phyloP scores from a whole-genome alignment of 2,329 filamentous ascomycete species.

The Colletotrichum plurivorum region DNA sequence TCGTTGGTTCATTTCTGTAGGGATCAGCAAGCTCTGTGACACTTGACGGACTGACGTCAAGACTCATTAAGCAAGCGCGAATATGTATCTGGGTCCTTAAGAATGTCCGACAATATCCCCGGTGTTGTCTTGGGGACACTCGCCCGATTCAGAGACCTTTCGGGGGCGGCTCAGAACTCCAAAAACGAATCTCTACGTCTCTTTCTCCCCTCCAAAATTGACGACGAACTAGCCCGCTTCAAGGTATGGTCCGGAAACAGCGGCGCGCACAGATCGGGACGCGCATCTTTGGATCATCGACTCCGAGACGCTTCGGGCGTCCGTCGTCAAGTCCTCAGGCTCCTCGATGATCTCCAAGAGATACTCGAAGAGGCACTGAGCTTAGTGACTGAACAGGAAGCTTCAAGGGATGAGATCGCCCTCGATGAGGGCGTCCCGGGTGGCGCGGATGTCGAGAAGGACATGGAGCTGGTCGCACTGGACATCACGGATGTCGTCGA shows the following conservation, averaged over 20 bases:
- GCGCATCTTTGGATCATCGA: conserved; percentile 41
- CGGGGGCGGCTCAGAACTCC: neutral
- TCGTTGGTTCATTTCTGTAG: too few relatives aligned
- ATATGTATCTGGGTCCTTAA: too few relatives aligned
- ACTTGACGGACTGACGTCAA: too few relatives aligned
- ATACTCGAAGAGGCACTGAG: conserved; percentile 15
- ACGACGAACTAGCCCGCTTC: conserved; percentile 36
- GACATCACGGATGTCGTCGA: conserved; percentile 47
- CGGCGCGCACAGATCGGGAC: conserved; percentile 38
- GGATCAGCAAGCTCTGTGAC: too few relatives aligned
- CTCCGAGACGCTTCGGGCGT: conserved; percentile 43
- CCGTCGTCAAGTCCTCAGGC: conserved; percentile 40
- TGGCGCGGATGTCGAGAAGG: conserved; percentile 29
- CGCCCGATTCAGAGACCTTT: accelerated
- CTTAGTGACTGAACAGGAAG: conserved; percentile 31
- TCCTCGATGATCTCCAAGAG: conserved; percentile 43
- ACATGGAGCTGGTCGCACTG: conserved; percentile 40
- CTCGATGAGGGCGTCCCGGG: conserved; percentile 7
- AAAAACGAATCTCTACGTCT: accelerated
- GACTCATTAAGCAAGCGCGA: too few relatives aligned
- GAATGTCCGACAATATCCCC: neutral
- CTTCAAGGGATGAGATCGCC: neutral
- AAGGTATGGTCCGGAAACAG: conserved; percentile 44
- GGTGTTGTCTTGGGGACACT: neutral
- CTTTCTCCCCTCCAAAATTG: accelerated